Conservation (phyloP, 2,329 filamentous ascomycete genomes). For the Dactylonectria estremocensis region DNA sequence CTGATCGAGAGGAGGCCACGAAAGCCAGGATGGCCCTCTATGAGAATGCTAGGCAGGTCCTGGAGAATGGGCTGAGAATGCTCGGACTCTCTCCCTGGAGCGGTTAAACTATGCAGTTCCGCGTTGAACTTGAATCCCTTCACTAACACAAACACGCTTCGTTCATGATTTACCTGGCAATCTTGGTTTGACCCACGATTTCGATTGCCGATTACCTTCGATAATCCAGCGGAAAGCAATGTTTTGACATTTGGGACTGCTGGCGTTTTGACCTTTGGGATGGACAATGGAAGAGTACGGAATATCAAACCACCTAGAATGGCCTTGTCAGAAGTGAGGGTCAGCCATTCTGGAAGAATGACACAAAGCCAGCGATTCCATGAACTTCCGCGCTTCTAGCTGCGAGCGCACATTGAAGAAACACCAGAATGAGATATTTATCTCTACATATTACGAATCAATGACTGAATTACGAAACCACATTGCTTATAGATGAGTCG, state of each 20-base stretch:
- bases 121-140: neutral
- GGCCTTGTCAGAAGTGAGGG: neutral
- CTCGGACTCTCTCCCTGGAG: slow-evolving; percentile 54
- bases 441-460: neutral
- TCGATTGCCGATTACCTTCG: neutral
- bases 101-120: neutral
- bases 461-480: neutral
- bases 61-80: slow-evolving; percentile 53
- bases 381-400: neutral
- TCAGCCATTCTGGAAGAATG: slow-evolving; percentile 13
- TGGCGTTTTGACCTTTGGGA: neutral
- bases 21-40: slow-evolving; percentile 73
- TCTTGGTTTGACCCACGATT: neutral
- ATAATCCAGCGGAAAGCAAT: neutral
- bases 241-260: neutral
- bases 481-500: neutral
- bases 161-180: neutral
- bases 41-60: slow-evolving; percentile 57
- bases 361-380: neutral
- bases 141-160: too few species aligned
- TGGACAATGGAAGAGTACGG: neutral
- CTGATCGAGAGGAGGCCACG: slow-evolving; percentile 61
- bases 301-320: slow-evolving; percentile 9
- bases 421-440: neutral
- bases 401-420: neutral